Conservation (phyloP, 2,329 filamentous ascomycete genomes). For the Aspergillus melleus region DNA sequence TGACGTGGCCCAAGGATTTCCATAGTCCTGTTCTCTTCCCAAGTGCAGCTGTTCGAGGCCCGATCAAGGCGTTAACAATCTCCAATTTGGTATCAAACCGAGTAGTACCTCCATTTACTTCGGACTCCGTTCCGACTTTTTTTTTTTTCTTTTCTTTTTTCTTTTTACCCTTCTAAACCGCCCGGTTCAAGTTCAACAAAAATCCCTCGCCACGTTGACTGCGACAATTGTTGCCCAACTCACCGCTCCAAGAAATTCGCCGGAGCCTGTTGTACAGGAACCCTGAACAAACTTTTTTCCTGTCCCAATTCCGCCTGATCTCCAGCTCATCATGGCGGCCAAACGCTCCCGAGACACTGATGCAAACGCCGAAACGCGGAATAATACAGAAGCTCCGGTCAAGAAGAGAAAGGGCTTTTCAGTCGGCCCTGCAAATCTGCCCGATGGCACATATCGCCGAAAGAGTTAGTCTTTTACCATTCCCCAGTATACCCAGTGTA, state of each 20-base stretch:
- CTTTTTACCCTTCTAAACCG: constrained; percentile 2
- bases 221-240: constrained; percentile 12
- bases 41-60: neutral
- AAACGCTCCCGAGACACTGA: constrained; percentile 58
- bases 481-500: neutral
- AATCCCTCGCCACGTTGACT: constrained; percentile 6
- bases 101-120: neutral
- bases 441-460: constrained; percentile 82
- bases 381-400: constrained; percentile 28
- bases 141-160: constrained; percentile 19
- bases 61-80: neutral
- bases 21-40: no score
- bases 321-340: constrained; percentile 52
- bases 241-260: constrained; percentile 1
- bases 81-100: neutral
- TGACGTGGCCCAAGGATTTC: neutral
- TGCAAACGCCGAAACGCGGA: constrained; percentile 48
- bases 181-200: constrained; percentile 3
- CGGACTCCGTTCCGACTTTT: neutral
- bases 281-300: neutral
- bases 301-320: neutral
- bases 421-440: constrained; percentile 85
- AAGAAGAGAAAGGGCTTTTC: constrained; percentile 73
- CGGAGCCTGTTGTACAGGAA: neutral
- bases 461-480: constrained; percentile 56